Evolutionary conservation across 2,329 filamentous ascomycete genomes (phyloP).

Genomic region (Xylariales sp.): DNA sequence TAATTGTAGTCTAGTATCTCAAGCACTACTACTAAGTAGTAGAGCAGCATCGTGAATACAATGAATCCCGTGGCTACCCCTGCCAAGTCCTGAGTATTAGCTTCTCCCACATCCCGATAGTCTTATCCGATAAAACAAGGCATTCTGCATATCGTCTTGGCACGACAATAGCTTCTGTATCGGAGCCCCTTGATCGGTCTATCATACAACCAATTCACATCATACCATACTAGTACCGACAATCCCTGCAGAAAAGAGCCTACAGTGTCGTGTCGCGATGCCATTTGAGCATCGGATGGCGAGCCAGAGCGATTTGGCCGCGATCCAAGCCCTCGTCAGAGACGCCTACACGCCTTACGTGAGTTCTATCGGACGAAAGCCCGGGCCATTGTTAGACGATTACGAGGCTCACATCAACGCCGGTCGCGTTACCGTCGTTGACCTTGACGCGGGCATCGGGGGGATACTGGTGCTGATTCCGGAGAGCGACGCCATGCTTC

Average conservation of each 20-base stretch:
- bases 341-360: slow-evolving; percentile 28
- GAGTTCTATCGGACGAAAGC: slow-evolving; percentile 25
- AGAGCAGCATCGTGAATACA: too few species aligned
- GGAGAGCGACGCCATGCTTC: slow-evolving; percentile 21
- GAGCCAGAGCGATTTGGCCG: slow-evolving; percentile 1
- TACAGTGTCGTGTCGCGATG: slow-evolving; percentile 6
- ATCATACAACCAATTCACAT: not conserved
- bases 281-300: slow-evolving; percentile 17
- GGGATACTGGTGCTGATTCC: slow-evolving; percentile 28
- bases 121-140: slow-evolving; percentile 8
- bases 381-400: slow-evolving; percentile 31
- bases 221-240: not conserved
- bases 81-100: slow-evolving; percentile 2
- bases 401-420: slow-evolving; percentile 23
- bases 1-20: not conserved
- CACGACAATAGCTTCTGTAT: not conserved
- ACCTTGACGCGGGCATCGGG: slow-evolving; percentile 4
- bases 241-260: not conserved
- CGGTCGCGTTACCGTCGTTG: slow-evolving; percentile 23
- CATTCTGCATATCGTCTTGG: not conserved
- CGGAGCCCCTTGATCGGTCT: not conserved
- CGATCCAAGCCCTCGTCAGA: slow-evolving; percentile 20
- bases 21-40: too few species aligned
- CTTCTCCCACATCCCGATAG: slow-evolving; percentile 10
- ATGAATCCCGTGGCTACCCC: not conserved